These are phyloP conservation scores for Centrapalus pauciflorus DNA, from an alignment of 129 eudicot species.

Conservation along the genomic window DNA sequence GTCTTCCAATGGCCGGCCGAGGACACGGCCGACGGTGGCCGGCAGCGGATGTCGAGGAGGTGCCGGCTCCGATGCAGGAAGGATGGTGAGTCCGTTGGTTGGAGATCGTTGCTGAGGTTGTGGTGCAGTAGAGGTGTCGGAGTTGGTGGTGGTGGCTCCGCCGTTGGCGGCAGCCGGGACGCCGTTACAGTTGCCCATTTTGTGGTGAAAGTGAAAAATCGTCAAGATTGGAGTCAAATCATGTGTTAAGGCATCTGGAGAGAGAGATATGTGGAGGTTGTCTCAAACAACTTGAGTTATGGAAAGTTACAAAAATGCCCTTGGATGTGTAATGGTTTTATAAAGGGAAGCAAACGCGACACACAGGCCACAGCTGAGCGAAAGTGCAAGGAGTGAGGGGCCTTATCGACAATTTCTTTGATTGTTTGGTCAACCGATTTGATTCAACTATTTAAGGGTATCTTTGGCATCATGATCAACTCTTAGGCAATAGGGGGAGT, in stretches of 20 bases:
- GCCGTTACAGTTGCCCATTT: constrained; percentile 78
- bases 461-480: too few relatives aligned
- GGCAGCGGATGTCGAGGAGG: constrained; percentile 40
- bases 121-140: neutral
- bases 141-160: constrained; percentile 17
- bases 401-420: too few relatives aligned
- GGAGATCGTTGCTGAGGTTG: constrained; percentile 5
- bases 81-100: constrained; percentile 26
- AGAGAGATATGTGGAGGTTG: constrained; percentile 16
- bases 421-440: too few relatives aligned
- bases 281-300: neutral
- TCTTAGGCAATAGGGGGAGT: too few relatives aligned
- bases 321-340: neutral
- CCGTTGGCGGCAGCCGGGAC: constrained; percentile 24
- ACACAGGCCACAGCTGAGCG: neutral
- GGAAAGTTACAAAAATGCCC: constrained; percentile 1
- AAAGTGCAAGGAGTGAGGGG: neutral
- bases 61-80: constrained; percentile 37
- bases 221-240: constrained; percentile 26
- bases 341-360: constrained; percentile 1
- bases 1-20: constrained; percentile 89
- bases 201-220: constrained; percentile 10
- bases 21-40: constrained; percentile 71
- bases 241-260: constrained; percentile 7
- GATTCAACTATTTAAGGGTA: too few relatives aligned